Evolutionary conservation across 2,329 filamentous ascomycete species (phyloP), one percentile per base, ranked within the genome.

Genomic region (Byssothecium circinans): DNA sequence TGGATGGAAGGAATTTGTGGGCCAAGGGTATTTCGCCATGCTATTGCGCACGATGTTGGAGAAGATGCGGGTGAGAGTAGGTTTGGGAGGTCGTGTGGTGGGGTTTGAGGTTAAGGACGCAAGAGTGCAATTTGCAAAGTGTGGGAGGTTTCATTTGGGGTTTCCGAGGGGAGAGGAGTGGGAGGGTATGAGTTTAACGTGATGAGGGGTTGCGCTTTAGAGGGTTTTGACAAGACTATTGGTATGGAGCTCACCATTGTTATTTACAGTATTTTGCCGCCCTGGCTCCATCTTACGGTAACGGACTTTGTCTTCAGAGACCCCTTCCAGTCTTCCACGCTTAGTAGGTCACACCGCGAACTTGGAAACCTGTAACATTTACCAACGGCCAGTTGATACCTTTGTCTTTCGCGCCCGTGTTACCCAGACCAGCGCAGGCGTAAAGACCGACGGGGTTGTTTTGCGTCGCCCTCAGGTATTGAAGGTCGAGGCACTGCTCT

Each of bases 1-100:
- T 75, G 72, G 72, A 71, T 73, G 61, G 67, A 66, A 39, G 62
- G 62, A 1, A 64, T 75, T 30, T 71, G 70, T 57, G 71, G 72
- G 3, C 69, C 68, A 1, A 62, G 70, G 1, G 47, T 75, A 27
- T 68, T 72, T 54, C 68, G 67, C 25, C 67, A 69, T 50, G 74
- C 71, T 39, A 12, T 25, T 5, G 23, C 10, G 23, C 23, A 10
- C 10, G 23, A 10, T 5, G 23, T 5, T 25, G 60, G 57, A 15
- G 54, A 58, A 2, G 56, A 49, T 18, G 67, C 65, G 43, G 60
- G 58, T 41, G n/a, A n/a, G n/a, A n/a, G n/a, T n/a, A n/a, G n/a
- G n/a, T n/a, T 52, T 58, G 14, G 73, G 72, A 3, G 73, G 71
- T 0, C 57, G 60, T 18, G 67, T 75, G 8, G 47, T 58, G 17